Base-by-base conservation (phyloP, 495 filamentous ascomycete genomes). In the Entonaema liquescens region DNA sequence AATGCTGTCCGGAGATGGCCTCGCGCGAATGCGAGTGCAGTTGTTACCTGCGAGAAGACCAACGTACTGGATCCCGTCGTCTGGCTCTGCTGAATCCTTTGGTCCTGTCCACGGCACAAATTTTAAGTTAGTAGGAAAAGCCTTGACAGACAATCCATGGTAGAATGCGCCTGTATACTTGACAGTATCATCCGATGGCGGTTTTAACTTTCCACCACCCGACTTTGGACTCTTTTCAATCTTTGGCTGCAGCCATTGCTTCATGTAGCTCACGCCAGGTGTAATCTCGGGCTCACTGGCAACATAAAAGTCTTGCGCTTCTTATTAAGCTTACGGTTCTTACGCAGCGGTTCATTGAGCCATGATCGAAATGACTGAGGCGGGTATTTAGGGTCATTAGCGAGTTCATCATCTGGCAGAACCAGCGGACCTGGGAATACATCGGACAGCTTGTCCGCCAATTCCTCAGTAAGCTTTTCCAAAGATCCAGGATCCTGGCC, bases 111-210 rank as follows among this genome's bases (percentile, higher is more conserved):
- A 90, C 5, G 76, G 55, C 0, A 80, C 79, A 69, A 87, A 89
- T 12, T 60, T 38, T 1, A 87, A 66, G 0, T 68, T 56, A 0
- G 67, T 47, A 0, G 79, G 63, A 21, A 83, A 72, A 13, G 83
- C 73, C 56, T 85, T 86, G 44, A 90, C 84, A 1, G 77, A 74
- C 28, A 91, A 62, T 0, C 85, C 85, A 62, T 88, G 82, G 76
- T 90, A 92, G 70, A 91, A 92, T 0, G 86, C 88, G 1, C 58
- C 38, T 3, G 92, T 69, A 67, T 92, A 92, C 0, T 80, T 73
- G 8, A 79, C 29, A 1, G 89, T 58, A 55, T 86, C 80, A 12
- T 83, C 31, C 1, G 60, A 44, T 0, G 80, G 81, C 11, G 50
- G 13, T 9, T 58, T 26, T 12, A 68, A 26, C 3, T 61, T 17